phyloP scores from a whole-genome alignment of 371 early-diverging fungal species.

The Mortierella sp. region DNA sequence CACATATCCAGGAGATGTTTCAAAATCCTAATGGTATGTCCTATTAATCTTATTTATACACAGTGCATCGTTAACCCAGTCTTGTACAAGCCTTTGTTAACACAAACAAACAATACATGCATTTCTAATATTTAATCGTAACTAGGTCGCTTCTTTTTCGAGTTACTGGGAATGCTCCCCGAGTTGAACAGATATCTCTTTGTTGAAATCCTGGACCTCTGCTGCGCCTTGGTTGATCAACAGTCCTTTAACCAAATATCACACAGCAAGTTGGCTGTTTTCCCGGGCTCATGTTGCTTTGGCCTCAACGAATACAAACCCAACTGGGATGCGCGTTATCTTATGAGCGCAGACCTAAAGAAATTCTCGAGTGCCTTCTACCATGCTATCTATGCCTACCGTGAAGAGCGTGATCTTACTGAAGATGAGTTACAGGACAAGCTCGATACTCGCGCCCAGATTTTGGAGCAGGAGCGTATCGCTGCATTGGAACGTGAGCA shows the following conservation, averaged over 20 bases:
- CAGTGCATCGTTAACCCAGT: not conserved
- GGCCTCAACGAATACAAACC: constrained; percentile 49
- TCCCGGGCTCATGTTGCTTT: constrained; percentile 51
- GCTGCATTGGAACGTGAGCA: constrained; percentile 47
- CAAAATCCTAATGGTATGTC: constrained; percentile 51
- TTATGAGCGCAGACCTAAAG: constrained; percentile 36
- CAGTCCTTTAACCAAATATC: constrained; percentile 47
- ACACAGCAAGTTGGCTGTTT: constrained; percentile 49
- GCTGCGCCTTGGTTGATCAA: constrained; percentile 48
- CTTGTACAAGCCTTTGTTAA: not conserved
- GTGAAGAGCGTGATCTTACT: constrained; percentile 51
- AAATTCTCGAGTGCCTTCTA: constrained; percentile 48
- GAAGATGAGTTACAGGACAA: constrained; percentile 46
- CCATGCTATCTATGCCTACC: constrained; percentile 55
- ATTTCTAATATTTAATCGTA: not conserved
- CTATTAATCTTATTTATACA: not conserved
- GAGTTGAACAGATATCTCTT: constrained; percentile 53
- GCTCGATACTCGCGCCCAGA: constrained; percentile 32
- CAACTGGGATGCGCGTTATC: constrained; percentile 43
- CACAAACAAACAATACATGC: not conserved
- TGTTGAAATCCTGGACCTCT: constrained; percentile 52
- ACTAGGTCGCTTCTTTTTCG: constrained; percentile 55
- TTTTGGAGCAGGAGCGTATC: constrained; percentile 38
- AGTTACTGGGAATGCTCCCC: constrained; percentile 49
- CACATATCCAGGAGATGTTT: constrained; percentile 56